Percentiles rank a stretch among this genome's conserved stretches.
phyloP scores from a whole-genome alignment of 2,329 filamentous ascomycete genomes.

The Trichoderma sp. region DNA sequence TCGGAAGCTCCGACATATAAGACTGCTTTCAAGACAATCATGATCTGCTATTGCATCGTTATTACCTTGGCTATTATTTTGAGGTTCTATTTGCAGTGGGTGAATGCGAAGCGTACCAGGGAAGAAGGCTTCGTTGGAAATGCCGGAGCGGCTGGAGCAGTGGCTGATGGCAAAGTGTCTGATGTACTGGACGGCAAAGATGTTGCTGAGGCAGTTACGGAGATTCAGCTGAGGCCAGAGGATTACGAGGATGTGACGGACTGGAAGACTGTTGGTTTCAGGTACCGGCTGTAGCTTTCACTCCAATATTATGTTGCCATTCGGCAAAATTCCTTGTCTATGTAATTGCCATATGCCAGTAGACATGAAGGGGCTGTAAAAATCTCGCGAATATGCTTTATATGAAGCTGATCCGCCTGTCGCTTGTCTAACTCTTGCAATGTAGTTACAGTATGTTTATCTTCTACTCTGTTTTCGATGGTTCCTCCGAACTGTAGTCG shows the following conservation, averaged over 20 bases:
- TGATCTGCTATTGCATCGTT: slow-evolving; percentile 55
- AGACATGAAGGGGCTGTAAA: neutral
- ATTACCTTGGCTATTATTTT: slow-evolving; percentile 44
- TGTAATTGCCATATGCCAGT: neutral
- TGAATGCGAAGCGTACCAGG: slow-evolving; percentile 43
- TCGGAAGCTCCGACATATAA: slow-evolving; percentile 50
- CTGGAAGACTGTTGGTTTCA: slow-evolving; percentile 57
- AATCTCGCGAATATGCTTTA: neutral
- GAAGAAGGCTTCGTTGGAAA: slow-evolving; percentile 47
- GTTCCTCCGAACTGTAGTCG: neutral
- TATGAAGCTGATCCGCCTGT: neutral
- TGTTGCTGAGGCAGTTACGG: slow-evolving; percentile 34
- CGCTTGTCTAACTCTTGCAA: neutral
- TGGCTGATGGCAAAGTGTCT: slow-evolving; percentile 38
- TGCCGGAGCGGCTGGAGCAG: slow-evolving; percentile 41
- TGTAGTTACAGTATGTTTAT: neutral
- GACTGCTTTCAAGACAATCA: slow-evolving; percentile 55
- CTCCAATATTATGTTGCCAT: neutral
- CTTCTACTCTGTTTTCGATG: neutral
- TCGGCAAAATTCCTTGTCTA: neutral
- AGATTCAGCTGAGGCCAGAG: slow-evolving; percentile 40
- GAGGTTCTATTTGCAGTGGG: slow-evolving; percentile 46
- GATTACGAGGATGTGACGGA: slow-evolving; percentile 60
- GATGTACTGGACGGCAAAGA: slow-evolving; percentile 27
- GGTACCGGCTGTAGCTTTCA: slow-evolving; percentile 48